Base-by-base conservation (phyloP, 2,329 filamentous ascomycete species). In the Aureobasidium sp. region DNA sequence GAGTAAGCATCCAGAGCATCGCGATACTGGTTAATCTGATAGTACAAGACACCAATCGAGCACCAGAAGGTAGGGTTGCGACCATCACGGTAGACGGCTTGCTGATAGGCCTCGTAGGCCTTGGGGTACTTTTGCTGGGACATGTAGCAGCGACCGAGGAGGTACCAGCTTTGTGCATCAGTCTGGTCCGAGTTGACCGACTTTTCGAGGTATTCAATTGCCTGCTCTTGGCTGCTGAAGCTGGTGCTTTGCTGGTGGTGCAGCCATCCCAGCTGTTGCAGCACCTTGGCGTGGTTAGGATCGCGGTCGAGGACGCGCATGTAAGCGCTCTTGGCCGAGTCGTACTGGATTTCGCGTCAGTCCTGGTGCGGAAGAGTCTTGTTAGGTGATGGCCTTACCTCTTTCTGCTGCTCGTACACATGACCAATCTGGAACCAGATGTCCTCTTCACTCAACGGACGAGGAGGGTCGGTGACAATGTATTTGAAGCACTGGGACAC, bases 391-490 rank as follows among this genome's bases (percentile, higher is more conserved):
- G 10, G 19, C 81, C 90, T 77, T 80, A 96, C 92, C 70, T 99
- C 94, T 81, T 97, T 97, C 74, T 97, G 93, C 70, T 97, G 94
- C 72, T 99, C 94, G 69, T 99, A 92, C 53, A 99, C 94, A 73
- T 99, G 94, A 27, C 94, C 94, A 70, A 99, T 97, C 74, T 99
- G 94, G 78, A 99, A 99, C 93, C 93, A 97, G 63, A 99, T 99
- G 68, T 99, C 94, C 74, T 97, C 93, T 73, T 97, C 92, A 0
- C 92, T 96, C 67, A 99, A 75, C 2, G 94, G 94, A 4, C 90
- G 86, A 3, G 94, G 94, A 29, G 94, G 93, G 57, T 95, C 92
- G 66, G 84, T 88, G 64, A 97, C 92, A 67, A 99, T 99, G 72
- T 96, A 97, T 75, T 94, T 94, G 79, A 99, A 99, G 79, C 94